A percentile compares a stretch with the other conserved stretches of the same genome.
Evolutionary conservation across 2,329 filamentous ascomycete genomes (phyloP).

Genomic region (Magnaporthales sp.): DNA sequence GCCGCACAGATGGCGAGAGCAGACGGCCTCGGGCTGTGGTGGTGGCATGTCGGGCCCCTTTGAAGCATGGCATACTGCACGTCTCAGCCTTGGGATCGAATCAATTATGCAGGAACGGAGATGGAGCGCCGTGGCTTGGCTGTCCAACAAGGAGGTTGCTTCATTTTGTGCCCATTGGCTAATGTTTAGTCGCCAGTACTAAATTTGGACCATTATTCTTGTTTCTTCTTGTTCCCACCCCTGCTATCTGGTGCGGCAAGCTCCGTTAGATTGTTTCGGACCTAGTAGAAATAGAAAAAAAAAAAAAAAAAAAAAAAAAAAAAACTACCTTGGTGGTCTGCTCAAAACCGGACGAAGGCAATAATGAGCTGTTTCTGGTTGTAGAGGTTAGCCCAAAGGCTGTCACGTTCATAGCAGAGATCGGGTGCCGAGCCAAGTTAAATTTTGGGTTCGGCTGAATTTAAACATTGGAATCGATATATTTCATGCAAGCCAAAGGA

Average conservation of each 20-base stretch:
- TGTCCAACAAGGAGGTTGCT: background rate
- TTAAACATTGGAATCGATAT: background rate
- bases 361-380: background rate
- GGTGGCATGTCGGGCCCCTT: background rate
- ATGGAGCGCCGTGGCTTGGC: background rate
- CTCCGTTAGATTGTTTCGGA: background rate
- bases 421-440: background rate
- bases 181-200: too few species aligned
- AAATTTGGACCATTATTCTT: too few species aligned
- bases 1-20: background rate
- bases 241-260: background rate
- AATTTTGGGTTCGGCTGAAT: background rate
- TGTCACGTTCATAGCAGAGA: background rate
- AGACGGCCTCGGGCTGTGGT: background rate
- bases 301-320: too few species aligned
- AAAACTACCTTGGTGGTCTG: too few species aligned
- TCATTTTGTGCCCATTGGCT: background rate
- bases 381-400: background rate
- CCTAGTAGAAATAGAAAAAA: too few species aligned
- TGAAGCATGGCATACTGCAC: background rate
- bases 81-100: background rate
- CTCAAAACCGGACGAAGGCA: background rate
- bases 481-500: background rate
- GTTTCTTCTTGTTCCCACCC: background rate
- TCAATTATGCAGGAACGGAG: background rate